phyloP scores from a whole-genome alignment of 176 grass and related monocot genomes.

The Aegilops tauschii region DNA sequence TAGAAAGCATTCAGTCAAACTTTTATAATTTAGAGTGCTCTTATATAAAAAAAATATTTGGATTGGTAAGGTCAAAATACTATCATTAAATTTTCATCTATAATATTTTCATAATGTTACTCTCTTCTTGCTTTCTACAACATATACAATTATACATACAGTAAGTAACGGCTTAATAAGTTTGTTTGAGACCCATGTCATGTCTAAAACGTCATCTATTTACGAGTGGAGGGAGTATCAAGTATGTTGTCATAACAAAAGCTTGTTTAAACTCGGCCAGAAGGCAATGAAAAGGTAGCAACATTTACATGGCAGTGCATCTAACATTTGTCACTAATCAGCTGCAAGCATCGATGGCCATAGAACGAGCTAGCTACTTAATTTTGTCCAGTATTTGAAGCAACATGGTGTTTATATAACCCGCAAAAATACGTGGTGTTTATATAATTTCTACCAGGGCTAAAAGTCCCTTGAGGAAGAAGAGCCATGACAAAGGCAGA shows the following conservation, averaged over 20 bases:
- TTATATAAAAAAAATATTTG: background rate
- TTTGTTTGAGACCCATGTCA: too few species aligned
- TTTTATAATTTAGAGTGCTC: background rate
- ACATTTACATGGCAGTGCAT: too few species aligned
- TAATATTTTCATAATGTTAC: too few species aligned
- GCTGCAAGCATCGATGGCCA: background rate
- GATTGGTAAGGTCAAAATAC: background rate
- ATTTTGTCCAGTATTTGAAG: background rate
- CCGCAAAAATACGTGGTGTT: background rate
- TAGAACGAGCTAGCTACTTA: background rate
- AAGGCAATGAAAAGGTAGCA: too few species aligned
- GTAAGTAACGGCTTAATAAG: too few species aligned
- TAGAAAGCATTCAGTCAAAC: background rate
- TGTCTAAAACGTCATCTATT: too few species aligned
- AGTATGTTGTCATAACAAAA: too few species aligned
- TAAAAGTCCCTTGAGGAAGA: slow-evolving; percentile 80
- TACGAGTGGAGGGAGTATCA: too few species aligned
- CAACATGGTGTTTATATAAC: background rate
- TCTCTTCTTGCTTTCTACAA: too few species aligned
- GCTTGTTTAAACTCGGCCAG: too few species aligned
- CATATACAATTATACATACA: too few species aligned
- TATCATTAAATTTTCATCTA: background rate
- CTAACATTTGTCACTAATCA: too few species aligned
- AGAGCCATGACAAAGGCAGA: slow-evolving; percentile 74
- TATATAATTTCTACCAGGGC: slow-evolving; percentile 45